Conservation (phyloP, 805 yeast genomes). For the Saccharomycopsis fermentans region DNA sequence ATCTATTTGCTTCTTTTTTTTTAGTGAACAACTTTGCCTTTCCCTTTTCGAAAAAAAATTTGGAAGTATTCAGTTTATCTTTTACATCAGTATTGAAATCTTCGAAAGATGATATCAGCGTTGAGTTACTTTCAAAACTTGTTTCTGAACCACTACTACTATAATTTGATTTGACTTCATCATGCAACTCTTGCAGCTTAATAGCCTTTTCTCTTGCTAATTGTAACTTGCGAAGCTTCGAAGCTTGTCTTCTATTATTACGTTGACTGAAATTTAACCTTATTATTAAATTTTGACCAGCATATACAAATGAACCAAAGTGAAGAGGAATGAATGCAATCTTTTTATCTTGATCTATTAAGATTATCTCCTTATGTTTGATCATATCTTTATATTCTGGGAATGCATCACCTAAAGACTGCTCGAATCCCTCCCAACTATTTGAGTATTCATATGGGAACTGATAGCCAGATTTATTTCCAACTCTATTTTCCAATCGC, state of each 20-base stretch:
- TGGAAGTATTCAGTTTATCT: not conserved
- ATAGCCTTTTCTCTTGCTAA: not conserved
- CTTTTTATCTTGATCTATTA: constrained; percentile 9
- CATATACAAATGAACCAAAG: constrained; percentile 9
- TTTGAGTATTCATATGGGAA: constrained; percentile 15
- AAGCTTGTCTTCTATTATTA: not conserved
- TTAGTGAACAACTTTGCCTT: not conserved
- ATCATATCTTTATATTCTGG: constrained; percentile 10
- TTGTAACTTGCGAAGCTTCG: not conserved
- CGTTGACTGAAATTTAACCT: constrained; percentile 1
- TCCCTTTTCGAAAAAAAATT: not conserved
- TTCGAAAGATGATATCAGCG: not conserved
- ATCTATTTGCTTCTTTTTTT: not conserved
- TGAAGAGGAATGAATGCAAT: constrained; percentile 16
- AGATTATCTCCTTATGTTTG: constrained; percentile 1
- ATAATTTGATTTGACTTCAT: not conserved
- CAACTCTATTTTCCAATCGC: constrained; percentile 1
- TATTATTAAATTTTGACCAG: constrained; percentile 10
- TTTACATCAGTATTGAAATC: not conserved
- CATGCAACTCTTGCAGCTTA: not conserved
- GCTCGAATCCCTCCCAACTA: constrained; percentile 13
- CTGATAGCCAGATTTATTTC: constrained; percentile 3
- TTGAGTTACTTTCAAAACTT: not conserved
- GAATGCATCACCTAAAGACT: constrained; percentile 13
- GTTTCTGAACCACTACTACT: not conserved